These are phyloP conservation scores for Acacia pycnantha DNA, from an alignment of 331 rosid genomes.

Conservation along the genomic window DNA sequence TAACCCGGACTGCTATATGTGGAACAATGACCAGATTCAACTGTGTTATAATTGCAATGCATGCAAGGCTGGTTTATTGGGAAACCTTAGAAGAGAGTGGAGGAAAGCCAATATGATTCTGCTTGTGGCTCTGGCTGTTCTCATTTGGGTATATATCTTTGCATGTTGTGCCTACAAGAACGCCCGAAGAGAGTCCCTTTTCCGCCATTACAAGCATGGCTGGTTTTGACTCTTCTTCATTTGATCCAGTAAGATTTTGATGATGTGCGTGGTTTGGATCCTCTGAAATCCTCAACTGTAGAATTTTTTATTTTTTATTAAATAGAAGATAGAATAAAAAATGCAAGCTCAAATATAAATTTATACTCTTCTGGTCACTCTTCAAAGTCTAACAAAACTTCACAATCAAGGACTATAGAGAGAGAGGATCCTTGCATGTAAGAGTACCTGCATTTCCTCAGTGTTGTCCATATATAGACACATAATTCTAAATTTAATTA, in stretches of 20 bases:
- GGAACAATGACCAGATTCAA: slow-evolving; percentile 87
- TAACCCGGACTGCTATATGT: slow-evolving; percentile 73
- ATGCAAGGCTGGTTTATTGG: slow-evolving; percentile 89
- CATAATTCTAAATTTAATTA: slow-evolving; percentile 9
- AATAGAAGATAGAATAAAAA: neutral
- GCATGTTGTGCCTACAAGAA: slow-evolving; percentile 94
- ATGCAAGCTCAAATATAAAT: neutral
- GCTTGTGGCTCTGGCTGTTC: slow-evolving; percentile 71
- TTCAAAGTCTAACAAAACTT: neutral
- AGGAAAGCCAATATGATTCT: slow-evolving; percentile 76
- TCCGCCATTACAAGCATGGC: slow-evolving; percentile 77
- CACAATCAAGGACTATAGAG: neutral
- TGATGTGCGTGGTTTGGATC: neutral
- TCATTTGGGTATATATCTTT: slow-evolving; percentile 75
- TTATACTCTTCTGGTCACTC: neutral
- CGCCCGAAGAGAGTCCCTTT: slow-evolving; percentile 82
- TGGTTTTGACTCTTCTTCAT: slow-evolving; percentile 45
- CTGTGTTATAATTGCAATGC: slow-evolving; percentile 87
- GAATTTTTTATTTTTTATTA: neutral
- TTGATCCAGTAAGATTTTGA: neutral
- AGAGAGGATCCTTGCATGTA: neutral
- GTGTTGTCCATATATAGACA: neutral
- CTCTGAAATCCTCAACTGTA: neutral
- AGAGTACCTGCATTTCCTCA: neutral
- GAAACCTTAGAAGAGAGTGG: slow-evolving; percentile 88